Evolutionary conservation across 495 filamentous ascomycete species (phyloP).

Genomic region (Penicillium roqueforti): DNA sequence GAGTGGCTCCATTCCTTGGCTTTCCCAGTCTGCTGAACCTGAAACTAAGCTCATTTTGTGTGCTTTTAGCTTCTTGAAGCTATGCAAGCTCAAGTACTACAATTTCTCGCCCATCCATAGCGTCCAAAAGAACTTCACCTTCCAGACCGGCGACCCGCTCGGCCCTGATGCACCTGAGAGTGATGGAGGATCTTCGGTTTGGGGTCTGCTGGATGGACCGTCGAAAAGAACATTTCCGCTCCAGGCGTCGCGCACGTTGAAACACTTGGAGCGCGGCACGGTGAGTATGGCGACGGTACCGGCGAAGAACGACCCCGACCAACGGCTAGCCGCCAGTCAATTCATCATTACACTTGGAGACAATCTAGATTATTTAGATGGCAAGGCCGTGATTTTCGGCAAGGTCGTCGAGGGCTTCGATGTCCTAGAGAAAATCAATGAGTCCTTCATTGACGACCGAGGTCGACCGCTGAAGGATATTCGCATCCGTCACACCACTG

Average conservation of each 20-base stretch:
- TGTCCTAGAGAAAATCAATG: constrained; percentile 87
- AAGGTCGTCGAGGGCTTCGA: constrained; percentile 94
- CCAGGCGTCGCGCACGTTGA: constrained; percentile 75
- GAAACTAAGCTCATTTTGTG: constrained; percentile 48
- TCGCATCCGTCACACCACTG: constrained; percentile 81
- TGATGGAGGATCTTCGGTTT: constrained; percentile 88
- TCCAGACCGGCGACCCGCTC: constrained; percentile 90
- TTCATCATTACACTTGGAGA: constrained; percentile 88
- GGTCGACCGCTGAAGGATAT: constrained; percentile 87
- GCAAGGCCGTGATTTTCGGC: constrained; percentile 89
- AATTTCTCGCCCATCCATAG: constrained; percentile 89
- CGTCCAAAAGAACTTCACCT: constrained; percentile 87
- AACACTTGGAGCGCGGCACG: constrained; percentile 79
- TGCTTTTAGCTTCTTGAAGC: constrained; percentile 80
- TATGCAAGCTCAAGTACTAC: constrained; percentile 97
- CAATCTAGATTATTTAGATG: constrained; percentile 81
- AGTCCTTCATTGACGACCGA: constrained; percentile 75
- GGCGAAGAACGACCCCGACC: constrained; percentile 70
- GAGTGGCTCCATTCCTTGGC: constrained; percentile 32
- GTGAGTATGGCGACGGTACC: constrained; percentile 92
- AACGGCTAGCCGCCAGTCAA: constrained; percentile 76
- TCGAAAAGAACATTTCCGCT: constrained; percentile 76
- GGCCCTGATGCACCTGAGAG: constrained; percentile 76
- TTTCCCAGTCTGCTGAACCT: constrained; percentile 37
- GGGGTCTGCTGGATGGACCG: constrained; percentile 73